Base-by-base conservation (phyloP, 768 basidiomycete species). In the Austroboletus eburneus region DNA sequence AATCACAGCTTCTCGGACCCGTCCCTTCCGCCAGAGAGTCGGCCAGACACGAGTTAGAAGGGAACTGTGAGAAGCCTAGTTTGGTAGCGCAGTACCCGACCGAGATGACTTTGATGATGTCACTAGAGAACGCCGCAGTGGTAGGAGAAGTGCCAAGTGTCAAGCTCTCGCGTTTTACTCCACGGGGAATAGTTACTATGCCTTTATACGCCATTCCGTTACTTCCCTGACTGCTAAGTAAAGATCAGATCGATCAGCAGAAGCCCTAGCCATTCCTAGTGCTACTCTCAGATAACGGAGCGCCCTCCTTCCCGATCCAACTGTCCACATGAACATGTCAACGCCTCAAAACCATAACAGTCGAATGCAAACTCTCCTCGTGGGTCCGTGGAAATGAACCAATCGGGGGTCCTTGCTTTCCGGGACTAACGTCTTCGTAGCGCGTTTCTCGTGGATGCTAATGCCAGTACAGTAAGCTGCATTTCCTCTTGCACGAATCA, bases 1-100 rank as follows among this genome's bases (percentile, higher is more conserved):
- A 83, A 85, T 54, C 72, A 86, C 54, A 80, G 73, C 57, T 91
- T 85, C 61, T 75, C 75, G 43, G 90, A 92, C 65, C 83, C 88
- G 18, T 74, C 72, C 20, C 58, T 87, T 35, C 70, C 77, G 8
- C 59, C 63, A 27, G 79, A 81, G 12, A 75, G 45, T 44, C 57
- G 55, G 45, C 57, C 64, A 36, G 70, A 70, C 30, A 59, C 54
- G 38, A 50, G 23, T 24, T 64, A 59, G 48, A 6, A 42, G 45
- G 40, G 43, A 24, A 49, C 32, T 23, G n/a, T 47, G 42, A n/a
- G 6, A 29, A 29, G n/a, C n/a, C 30, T 32, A 32, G 30, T 32
- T 32, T 32, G 30, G 5, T 10, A 27, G 25, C 25, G 25, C 25
- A 9, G 12, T 13, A 9, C 30, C 30, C 14, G 14, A 32, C 14